Base-by-base conservation (phyloP, 1,284 basidiomycete genomes). In the Schizophyllum commune region DNA sequence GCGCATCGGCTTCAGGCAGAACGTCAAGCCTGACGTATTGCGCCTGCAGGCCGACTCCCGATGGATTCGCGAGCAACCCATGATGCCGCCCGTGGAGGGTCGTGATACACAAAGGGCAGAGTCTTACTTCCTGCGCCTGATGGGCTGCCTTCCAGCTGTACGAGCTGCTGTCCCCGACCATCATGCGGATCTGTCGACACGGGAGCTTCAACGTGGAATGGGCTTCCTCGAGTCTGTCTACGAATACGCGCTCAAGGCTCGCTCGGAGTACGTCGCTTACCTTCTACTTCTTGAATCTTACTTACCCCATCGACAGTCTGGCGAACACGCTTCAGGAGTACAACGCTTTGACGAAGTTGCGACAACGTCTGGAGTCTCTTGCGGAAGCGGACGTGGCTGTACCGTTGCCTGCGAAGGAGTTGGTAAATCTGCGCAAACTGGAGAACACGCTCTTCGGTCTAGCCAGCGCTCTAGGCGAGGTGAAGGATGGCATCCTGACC, bases 181-280 rank as follows among this genome's bases (percentile, higher is more conserved):
- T 72, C 89, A 92, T 69, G 73, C 81, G 0, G 96, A 99, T 70
- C 71, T 99, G 53, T 82, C 84, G 7, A 93, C 92, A 11, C 85
- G 90, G 6, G 96, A 99, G 64, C 77, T 98, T 13, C 88, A 88
- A 68, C 83, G 92, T 61, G 94, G 89, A 5, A 74, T 92, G 21
- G 86, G 83, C 64, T 83, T 92, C 61, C 80, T 94, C 7, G 95
- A 98, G 74, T 94, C 90, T 57, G 80, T 85, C 1, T 87, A 90
- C 71, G 80, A 80, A 2, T 74, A 86, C 47, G 87, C 88, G 0
- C 67, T 94, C 5, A 80, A 80, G 57, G 67, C 78, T 19, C 73
- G 83, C 67, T 69, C 75, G 57, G 69, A 74, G 83, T 85, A 69
- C 64, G 76, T 73, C 9, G 55, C 57, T 47, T 17, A 27, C 33